Conservation (phyloP, 1,139 yeast genomes). For the Lodderomyces oxycetoniae region DNA sequence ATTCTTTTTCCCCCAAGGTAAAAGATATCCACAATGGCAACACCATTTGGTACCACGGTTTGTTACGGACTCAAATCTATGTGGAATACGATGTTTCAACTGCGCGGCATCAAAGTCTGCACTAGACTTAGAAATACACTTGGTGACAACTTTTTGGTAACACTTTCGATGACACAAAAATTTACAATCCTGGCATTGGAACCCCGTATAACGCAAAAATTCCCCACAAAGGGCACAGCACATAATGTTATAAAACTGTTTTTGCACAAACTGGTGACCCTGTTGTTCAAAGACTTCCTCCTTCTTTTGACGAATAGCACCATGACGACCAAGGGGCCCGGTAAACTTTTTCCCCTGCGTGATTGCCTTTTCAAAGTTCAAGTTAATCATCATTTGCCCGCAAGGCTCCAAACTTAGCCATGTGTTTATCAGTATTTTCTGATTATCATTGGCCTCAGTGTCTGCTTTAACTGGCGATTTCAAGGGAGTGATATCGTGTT, state of each 20-base stretch:
- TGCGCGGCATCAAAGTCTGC: conserved; percentile 87
- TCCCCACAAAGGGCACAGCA: conserved; percentile 97
- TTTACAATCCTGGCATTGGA: conserved; percentile 93
- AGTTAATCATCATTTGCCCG: conserved; percentile 75
- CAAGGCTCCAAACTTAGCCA: conserved; percentile 95
- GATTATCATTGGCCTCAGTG: conserved; percentile 6
- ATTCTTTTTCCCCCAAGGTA: conserved; percentile 92
- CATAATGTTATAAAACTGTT: conserved; percentile 94
- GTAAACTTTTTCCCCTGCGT: conserved; percentile 50
- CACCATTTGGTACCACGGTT: conserved; percentile 99
- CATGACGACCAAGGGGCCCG: conserved; percentile 92
- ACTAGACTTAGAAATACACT: conserved; percentile 87
- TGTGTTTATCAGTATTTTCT: conserved; percentile 48
- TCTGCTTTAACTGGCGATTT: conserved; percentile 6
- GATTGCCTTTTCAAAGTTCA: conserved; percentile 72
- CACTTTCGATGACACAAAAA: conserved; percentile 94
- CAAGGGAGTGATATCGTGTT: conserved; percentile 5
- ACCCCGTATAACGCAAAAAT: conserved; percentile 87
- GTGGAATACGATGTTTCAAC: conserved; percentile 94
- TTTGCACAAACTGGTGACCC: conserved; percentile 95
- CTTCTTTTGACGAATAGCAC: conserved; percentile 93
- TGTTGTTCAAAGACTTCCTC: conserved; percentile 94
- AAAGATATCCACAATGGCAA: conserved; percentile 94
- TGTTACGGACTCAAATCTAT: conserved; percentile 83
- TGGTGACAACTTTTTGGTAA: conserved; percentile 88